Percentiles rank a stretch among this genome's conserved stretches.
Conservation (phyloP, 768 basidiomycete genomes). For the Serendipita sp. region DNA sequence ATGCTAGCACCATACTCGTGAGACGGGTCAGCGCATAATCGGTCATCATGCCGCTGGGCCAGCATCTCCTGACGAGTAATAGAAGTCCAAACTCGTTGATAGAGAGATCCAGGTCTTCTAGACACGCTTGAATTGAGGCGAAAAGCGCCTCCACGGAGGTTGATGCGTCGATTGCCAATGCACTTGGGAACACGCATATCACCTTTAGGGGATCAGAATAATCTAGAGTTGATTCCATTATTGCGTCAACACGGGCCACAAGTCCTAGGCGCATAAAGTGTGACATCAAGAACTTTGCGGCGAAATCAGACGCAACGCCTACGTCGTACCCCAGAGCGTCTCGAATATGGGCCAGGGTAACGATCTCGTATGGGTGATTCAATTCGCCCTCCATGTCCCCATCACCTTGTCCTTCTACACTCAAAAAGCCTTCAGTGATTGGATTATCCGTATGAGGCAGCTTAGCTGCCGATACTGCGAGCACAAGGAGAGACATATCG, state of each 20-base stretch:
- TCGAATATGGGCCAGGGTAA: slow-evolving; percentile 42
- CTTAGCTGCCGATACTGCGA: neutral
- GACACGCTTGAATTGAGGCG: slow-evolving; percentile 50
- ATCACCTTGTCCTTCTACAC: slow-evolving; percentile 12
- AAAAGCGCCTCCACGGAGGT: slow-evolving; percentile 58
- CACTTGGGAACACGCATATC: slow-evolving; percentile 48
- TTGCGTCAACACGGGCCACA: slow-evolving; percentile 33
- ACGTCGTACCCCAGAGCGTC: slow-evolving; percentile 45
- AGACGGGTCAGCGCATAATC: slow-evolving; percentile 53
- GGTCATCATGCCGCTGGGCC: slow-evolving; percentile 59
- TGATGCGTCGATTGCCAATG: slow-evolving; percentile 55
- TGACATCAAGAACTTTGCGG: slow-evolving; percentile 36
- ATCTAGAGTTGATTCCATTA: neutral
- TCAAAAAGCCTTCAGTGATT: slow-evolving; percentile 4
- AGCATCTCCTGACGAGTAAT: slow-evolving; percentile 49
- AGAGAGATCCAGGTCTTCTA: slow-evolving; percentile 54
- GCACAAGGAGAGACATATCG: neutral
- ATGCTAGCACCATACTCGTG: slow-evolving; percentile 38
- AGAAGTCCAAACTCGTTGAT: slow-evolving; percentile 61
- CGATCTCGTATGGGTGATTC: slow-evolving; percentile 40
- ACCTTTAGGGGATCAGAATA: slow-evolving; percentile 23
- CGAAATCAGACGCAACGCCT: slow-evolving; percentile 35
- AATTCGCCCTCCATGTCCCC: slow-evolving; percentile 8
- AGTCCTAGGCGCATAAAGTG: slow-evolving; percentile 51
- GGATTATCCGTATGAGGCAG: neutral